phyloP scores from a whole-genome alignment of 2,329 filamentous ascomycete species.

The Diaporthe sp. region DNA sequence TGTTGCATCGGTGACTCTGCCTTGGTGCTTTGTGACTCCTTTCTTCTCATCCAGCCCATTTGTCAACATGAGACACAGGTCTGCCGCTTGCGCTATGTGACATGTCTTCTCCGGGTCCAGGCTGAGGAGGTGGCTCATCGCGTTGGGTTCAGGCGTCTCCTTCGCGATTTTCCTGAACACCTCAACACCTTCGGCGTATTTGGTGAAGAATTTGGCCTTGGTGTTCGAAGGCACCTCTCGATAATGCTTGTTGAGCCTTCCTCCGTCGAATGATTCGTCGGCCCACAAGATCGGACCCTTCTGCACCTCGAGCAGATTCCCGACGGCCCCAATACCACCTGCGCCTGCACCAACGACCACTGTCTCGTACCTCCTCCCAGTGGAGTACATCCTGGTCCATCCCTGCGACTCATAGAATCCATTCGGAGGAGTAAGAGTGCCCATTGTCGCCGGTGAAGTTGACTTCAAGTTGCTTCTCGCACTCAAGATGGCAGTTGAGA shows the following conservation, averaged over 20 bases:
- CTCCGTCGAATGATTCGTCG: constrained; percentile 68
- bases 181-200: constrained; percentile 67
- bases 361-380: constrained; percentile 41
- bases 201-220: constrained; percentile 71
- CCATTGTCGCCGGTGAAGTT: constrained; percentile 28
- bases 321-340: constrained; percentile 69
- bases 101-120: constrained; percentile 71
- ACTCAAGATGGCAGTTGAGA: neutral
- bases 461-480: neutral
- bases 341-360: constrained; percentile 42
- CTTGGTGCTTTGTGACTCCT: constrained; percentile 55
- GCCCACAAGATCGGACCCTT: constrained; percentile 69
- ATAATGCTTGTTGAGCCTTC: constrained; percentile 67
- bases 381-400: constrained; percentile 42
- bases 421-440: constrained; percentile 38
- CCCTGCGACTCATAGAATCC: constrained; percentile 32
- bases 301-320: constrained; percentile 70
- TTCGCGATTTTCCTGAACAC: constrained; percentile 67
- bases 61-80: constrained; percentile 63
- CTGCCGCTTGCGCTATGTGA: constrained; percentile 68
- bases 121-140: constrained; percentile 65
- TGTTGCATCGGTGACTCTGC: constrained; percentile 55
- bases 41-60: constrained; percentile 57
- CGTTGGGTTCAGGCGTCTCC: constrained; percentile 63
- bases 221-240: constrained; percentile 75